Evolutionary conservation across 2,329 filamentous ascomycete genomes (phyloP).

Genomic region (Fusarium bactridioides): DNA sequence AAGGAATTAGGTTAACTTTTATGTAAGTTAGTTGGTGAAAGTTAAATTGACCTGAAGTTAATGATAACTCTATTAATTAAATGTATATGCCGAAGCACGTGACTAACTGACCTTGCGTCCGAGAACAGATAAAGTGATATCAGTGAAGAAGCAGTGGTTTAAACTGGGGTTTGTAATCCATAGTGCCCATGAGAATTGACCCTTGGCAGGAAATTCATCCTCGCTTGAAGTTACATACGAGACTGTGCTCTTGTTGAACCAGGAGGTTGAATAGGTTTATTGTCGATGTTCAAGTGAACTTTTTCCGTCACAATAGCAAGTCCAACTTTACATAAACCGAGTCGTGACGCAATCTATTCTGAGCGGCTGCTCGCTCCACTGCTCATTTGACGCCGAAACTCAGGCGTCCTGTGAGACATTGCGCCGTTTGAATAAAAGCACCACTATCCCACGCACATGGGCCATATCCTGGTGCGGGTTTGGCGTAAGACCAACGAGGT

Average conservation of each 20-base stretch:
- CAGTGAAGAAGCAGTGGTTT: too few relatives aligned
- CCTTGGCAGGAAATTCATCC: neutral
- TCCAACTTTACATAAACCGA: neutral
- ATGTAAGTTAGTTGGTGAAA: too few relatives aligned
- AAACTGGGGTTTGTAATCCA: too few relatives aligned
- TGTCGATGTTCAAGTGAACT: slow-evolving; percentile 15
- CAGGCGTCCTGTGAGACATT: slow-evolving; percentile 8
- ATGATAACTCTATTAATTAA: too few relatives aligned
- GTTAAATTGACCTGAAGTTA: too few relatives aligned
- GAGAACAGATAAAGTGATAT: too few relatives aligned
- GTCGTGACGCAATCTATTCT: slow-evolving; percentile 40
- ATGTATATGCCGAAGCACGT: too few relatives aligned
- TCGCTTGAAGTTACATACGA: neutral
- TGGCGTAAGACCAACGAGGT: slow-evolving; percentile 17
- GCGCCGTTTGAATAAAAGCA: slow-evolving; percentile 12
- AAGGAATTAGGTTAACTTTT: too few relatives aligned
- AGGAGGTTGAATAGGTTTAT: neutral
- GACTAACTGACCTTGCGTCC: too few relatives aligned
- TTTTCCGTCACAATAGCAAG: neutral
- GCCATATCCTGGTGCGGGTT: slow-evolving; percentile 17
- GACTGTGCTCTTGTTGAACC: neutral
- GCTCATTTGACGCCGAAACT: slow-evolving; percentile 18
- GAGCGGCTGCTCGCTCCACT: neutral
- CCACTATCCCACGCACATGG: slow-evolving; percentile 30
- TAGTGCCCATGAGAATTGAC: neutral